Percentiles rank a stretch among this genome's conserved stretches.
These are phyloP conservation scores for Rhynchosporium graminicola DNA, from an alignment of 2,329 filamentous ascomycete genomes.

Conservation along the genomic window DNA sequence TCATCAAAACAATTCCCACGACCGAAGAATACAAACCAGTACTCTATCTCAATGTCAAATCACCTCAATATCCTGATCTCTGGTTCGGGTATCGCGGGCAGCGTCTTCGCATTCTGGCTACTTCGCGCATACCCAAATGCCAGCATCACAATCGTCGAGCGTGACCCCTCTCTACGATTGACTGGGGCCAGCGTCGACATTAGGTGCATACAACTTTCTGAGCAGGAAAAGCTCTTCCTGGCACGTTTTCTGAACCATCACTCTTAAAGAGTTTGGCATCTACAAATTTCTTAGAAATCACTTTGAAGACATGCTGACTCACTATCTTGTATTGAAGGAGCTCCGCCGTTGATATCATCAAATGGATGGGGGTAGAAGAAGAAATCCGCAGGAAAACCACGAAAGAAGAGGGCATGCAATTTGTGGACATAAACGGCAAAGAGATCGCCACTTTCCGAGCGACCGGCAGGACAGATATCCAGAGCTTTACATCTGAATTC, in stretches of 20 bases:
- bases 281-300: too few relatives aligned
- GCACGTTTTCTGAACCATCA: too few relatives aligned
- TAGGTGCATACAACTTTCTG: too few relatives aligned
- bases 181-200: conserved; percentile 57
- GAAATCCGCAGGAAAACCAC: conserved; percentile 45
- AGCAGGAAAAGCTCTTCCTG: too few relatives aligned
- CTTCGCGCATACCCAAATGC: conserved; percentile 41
- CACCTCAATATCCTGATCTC: conserved; percentile 40
- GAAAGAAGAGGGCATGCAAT: conserved; percentile 49
- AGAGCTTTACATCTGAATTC: conserved; percentile 46
- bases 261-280: too few relatives aligned
- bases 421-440: conserved; percentile 46
- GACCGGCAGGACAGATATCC: conserved; percentile 30
- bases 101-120: conserved; percentile 53
- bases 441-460: conserved; percentile 45
- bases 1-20: too few relatives aligned
- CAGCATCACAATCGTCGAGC: conserved; percentile 46
- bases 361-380: conserved; percentile 52
- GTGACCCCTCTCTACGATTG: conserved; percentile 45
- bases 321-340: too few relatives aligned
- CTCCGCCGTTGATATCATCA: conserved; percentile 51
- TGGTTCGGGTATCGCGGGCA: conserved; percentile 43
- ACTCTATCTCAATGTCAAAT: neutral
- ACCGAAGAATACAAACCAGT: too few relatives aligned
- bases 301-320: too few relatives aligned